Percentiles rank a stretch among this genome's conserved stretches.
These are phyloP conservation scores for Serendipita vermifera DNA, from an alignment of 768 basidiomycete species.

Conservation along the genomic window DNA sequence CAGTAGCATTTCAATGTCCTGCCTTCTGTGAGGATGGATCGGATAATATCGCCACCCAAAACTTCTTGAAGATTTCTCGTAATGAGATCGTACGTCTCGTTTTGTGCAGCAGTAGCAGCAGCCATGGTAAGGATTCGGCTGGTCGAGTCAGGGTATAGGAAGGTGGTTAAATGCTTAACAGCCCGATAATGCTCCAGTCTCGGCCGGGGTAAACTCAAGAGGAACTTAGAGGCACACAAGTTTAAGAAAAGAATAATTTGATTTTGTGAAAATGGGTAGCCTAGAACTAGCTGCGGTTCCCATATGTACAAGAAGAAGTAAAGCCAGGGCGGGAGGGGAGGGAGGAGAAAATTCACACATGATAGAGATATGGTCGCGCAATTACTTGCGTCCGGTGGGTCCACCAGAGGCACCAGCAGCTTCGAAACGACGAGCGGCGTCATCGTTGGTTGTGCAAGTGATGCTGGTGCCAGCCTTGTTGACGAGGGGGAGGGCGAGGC, in stretches of 20 bases:
- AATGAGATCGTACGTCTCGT: slow-evolving; percentile 62
- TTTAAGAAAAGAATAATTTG: no score
- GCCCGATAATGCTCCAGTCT: no score
- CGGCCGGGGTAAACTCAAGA: no score
- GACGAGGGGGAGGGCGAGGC: slow-evolving; percentile 40
- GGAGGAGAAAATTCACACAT: neutral
- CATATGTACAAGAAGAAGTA: no score
- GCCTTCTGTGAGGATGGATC: slow-evolving; percentile 64
- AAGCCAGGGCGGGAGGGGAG: neutral
- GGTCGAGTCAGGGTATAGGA: no score
- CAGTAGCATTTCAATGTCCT: slow-evolving; percentile 77
- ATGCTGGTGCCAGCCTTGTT: slow-evolving; percentile 38
- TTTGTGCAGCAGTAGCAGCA: no score
- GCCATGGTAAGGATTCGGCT: no score
- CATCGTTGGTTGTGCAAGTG: slow-evolving; percentile 38
- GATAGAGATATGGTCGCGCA: no score
- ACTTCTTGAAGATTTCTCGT: slow-evolving; percentile 78
- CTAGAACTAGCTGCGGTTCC: no score
- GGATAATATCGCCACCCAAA: slow-evolving; percentile 73
- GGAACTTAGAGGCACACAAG: no score
- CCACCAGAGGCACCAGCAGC: slow-evolving; percentile 35
- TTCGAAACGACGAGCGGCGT: slow-evolving; percentile 36
- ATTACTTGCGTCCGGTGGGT: slow-evolving; percentile 15
- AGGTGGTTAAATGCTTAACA: no score
- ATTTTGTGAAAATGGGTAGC: no score